Percentiles rank a stretch among this genome's conserved stretches.
Conservation (phyloP, 352 stramenopile genomes). For the Pythium dissimile region DNA sequence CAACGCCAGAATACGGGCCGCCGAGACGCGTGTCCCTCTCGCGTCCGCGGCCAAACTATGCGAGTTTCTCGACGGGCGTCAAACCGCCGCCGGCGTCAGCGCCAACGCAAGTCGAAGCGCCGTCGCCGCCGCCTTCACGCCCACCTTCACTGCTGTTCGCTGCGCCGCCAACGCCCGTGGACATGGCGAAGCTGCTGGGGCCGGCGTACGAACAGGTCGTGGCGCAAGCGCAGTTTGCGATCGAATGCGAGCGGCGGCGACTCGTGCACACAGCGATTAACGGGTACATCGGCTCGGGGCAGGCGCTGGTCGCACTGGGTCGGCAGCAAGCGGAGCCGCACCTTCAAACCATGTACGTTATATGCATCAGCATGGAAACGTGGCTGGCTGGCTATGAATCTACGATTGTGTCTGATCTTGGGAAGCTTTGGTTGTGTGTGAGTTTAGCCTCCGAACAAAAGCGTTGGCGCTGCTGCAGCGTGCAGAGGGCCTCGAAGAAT, state of each 20-base stretch:
- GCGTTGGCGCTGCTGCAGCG: conserved; percentile 72
- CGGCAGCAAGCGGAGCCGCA: conserved; percentile 49
- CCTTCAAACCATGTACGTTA: conserved; percentile 63
- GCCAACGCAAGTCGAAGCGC: not conserved
- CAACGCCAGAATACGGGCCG: not conserved
- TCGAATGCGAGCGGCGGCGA: conserved; percentile 60
- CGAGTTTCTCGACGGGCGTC: conserved; percentile 3
- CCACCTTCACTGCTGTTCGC: not conserved
- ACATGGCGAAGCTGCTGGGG: conserved; percentile 39
- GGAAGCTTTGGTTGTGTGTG: not conserved
- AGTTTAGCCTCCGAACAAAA: conserved; percentile 59
- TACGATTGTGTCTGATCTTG: not conserved
- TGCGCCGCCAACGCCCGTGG: conserved; percentile 17
- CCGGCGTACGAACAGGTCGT: conserved; percentile 63
- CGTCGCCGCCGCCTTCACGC: not conserved
- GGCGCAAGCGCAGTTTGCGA: conserved; percentile 57
- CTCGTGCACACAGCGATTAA: conserved; percentile 66
- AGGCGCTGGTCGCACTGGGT: conserved; percentile 66
- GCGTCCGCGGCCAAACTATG: conserved; percentile 19
- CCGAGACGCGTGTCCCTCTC: conserved; percentile 1
- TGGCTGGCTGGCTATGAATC: not conserved
- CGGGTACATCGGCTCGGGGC: conserved; percentile 63
- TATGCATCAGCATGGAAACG: not conserved
- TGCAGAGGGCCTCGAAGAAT: conserved; percentile 65
- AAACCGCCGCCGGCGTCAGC: not conserved